A percentile compares a stretch with the other conserved stretches of the same genome.
These are phyloP conservation scores for Colletotrichum sp. DNA, from an alignment of 2,329 filamentous ascomycete genomes.

Conservation along the genomic window DNA sequence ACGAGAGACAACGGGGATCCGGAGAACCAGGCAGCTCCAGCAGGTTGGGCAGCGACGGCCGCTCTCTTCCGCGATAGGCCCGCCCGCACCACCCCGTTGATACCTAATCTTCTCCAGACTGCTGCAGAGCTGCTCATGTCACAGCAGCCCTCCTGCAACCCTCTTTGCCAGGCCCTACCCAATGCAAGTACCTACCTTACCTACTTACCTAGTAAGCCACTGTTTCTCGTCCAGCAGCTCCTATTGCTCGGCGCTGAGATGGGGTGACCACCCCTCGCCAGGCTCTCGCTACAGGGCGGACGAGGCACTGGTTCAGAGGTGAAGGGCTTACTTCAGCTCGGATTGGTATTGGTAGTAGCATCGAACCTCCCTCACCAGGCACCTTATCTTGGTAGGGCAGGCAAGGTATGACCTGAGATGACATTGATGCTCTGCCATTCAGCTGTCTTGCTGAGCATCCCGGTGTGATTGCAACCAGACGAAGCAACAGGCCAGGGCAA, in stretches of 20 bases:
- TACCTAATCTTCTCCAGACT: slow-evolving; percentile 5
- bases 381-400: neutral
- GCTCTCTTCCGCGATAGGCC: slow-evolving; percentile 12
- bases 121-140: neutral
- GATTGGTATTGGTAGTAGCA: neutral
- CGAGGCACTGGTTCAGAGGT: neutral
- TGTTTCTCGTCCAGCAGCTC: slow-evolving; percentile 14
- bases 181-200: neutral
- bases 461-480: neutral
- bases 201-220: slow-evolving; percentile 9
- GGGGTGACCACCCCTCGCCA: slow-evolving; percentile 7
- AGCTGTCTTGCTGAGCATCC: neutral
- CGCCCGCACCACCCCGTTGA: neutral
- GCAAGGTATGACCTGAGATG: neutral
- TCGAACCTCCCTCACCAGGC: neutral
- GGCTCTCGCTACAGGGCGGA: neutral
- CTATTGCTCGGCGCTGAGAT: slow-evolving; percentile 10
- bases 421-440: neutral
- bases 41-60: slow-evolving; percentile 25
- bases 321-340: neutral
- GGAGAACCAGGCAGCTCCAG: neutral
- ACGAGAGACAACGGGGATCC: neutral
- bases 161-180: neutral
- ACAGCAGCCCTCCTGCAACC: slow-evolving; percentile 1
- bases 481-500: neutral